A percentile compares a stretch with the other conserved stretches of the same genome.
Conservation (phyloP, 2,329 filamentous ascomycete genomes). For the Fusarium robinianum region DNA sequence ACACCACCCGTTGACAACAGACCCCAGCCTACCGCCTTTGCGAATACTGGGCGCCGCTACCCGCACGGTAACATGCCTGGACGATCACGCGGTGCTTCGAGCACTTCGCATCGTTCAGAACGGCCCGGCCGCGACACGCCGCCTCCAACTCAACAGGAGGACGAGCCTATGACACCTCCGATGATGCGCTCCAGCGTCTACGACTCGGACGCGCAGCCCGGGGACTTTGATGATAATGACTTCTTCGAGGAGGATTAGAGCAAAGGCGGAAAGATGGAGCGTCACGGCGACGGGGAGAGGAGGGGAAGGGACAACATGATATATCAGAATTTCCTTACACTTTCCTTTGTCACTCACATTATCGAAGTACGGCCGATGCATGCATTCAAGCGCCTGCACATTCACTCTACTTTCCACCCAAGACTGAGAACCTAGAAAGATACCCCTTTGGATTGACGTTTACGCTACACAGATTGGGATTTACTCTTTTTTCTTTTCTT, state of each 20-base stretch:
- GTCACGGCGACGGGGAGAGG: slow-evolving; percentile 5
- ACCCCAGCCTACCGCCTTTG: slow-evolving; percentile 64
- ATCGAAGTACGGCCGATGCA: slow-evolving; percentile 33
- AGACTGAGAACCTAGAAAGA: slow-evolving; percentile 48
- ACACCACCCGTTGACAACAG: slow-evolving; percentile 52
- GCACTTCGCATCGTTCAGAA: slow-evolving; percentile 35
- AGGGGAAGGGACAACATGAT: slow-evolving; percentile 12
- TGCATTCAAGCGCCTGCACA: slow-evolving; percentile 28
- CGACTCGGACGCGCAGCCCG: slow-evolving; percentile 64
- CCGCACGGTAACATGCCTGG: slow-evolving; percentile 46
- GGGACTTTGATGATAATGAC: slow-evolving; percentile 62
- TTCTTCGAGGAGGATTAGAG: slow-evolving; percentile 60
- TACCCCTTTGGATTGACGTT: slow-evolving; percentile 46
- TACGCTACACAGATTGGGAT: slow-evolving; percentile 36
- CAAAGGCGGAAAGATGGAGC: too few species aligned
- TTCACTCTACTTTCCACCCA: slow-evolving; percentile 34
- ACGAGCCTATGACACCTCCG: slow-evolving; percentile 60
- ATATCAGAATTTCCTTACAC: slow-evolving; percentile 17
- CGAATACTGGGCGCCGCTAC: slow-evolving; percentile 62
- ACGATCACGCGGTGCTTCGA: slow-evolving; percentile 38
- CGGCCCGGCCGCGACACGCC: slow-evolving; percentile 39
- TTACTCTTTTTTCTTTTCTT: slow-evolving; percentile 1
- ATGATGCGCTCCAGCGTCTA: slow-evolving; percentile 64
- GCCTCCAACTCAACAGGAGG: slow-evolving; percentile 44
- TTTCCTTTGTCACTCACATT: slow-evolving; percentile 38